Evolutionary conservation across 1,139 yeast species (phyloP).

Genomic region (Candida freyschussii): DNA sequence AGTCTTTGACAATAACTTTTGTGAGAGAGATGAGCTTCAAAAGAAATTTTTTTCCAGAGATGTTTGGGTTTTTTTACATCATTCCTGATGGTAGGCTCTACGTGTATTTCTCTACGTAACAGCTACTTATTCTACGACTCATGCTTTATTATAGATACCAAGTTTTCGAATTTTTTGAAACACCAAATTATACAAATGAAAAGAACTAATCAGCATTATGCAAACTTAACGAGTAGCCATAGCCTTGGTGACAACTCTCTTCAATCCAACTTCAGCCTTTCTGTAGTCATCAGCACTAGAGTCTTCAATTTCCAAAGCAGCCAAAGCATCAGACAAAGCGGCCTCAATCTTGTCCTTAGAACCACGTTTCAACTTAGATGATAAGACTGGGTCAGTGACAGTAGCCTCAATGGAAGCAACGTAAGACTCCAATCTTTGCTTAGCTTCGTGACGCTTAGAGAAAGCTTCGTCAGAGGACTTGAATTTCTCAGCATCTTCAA

Average conservation of each 20-base stretch:
- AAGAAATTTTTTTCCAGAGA: too few relatives aligned
- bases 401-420: slow-evolving; percentile 96
- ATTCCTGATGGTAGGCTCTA: too few relatives aligned
- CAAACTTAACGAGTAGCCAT: slow-evolving; percentile 87
- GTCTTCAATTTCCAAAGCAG: slow-evolving; percentile 96
- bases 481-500: slow-evolving; percentile 97
- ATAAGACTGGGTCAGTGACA: slow-evolving; percentile 96
- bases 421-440: slow-evolving; percentile 99
- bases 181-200: slow-evolving; percentile 11
- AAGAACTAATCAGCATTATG: slow-evolving; percentile 8
- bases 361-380: slow-evolving; percentile 97
- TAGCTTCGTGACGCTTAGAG: slow-evolving; percentile 99
- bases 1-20: background rate
- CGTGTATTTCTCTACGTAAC: too few relatives aligned
- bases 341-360: slow-evolving; percentile 97
- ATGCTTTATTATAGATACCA: too few relatives aligned
- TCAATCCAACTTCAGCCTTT: slow-evolving; percentile 98
- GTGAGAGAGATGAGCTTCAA: too few relatives aligned
- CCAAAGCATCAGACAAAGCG: slow-evolving; percentile 97
- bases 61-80: too few relatives aligned
- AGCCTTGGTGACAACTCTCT: slow-evolving; percentile 99
- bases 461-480: slow-evolving; percentile 98
- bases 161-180: slow-evolving; percentile 5
- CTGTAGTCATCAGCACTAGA: slow-evolving; percentile 95
- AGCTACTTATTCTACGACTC: too few relatives aligned